Percentiles rank a stretch among this genome's conserved stretches.
phyloP scores from a whole-genome alignment of 2,329 filamentous ascomycete genomes.

The Xylariaceae sp. region DNA sequence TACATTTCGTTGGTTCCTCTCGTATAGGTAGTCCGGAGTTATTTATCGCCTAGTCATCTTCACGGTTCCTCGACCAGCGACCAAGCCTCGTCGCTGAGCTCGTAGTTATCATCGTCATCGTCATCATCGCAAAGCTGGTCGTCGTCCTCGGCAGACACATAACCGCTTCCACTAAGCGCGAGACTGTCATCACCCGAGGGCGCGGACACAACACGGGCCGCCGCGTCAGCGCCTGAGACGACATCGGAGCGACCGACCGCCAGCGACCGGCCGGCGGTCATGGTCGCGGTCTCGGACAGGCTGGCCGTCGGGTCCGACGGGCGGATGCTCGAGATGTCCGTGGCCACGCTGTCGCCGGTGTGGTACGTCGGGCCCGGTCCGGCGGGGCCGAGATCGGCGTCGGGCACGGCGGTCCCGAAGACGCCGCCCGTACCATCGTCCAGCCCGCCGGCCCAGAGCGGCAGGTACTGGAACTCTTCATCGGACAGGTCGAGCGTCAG shows the following conservation, averaged over 20 bases:
- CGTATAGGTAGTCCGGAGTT: no score
- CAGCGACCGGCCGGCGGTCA: conserved; percentile 23
- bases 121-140: conserved; percentile 5
- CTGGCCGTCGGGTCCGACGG: conserved; percentile 15
- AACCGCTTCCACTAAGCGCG: neutral
- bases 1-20: no score
- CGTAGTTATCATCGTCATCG: conserved; percentile 11
- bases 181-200: no score
- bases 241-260: conserved; percentile 16
- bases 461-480: conserved; percentile 64
- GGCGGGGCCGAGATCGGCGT: conserved; percentile 32
- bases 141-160: conserved; percentile 6
- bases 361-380: conserved; percentile 38
- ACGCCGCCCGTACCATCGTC: conserved; percentile 55
- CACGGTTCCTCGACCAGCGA: conserved; percentile 16
- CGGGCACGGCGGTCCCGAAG: conserved; percentile 41
- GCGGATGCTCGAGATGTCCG: conserved; percentile 19
- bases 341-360: conserved; percentile 35
- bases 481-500: conserved; percentile 56
- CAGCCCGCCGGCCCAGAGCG: conserved; percentile 65
- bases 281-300: conserved; percentile 10
- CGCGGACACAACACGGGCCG: neutral
- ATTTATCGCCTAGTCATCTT: neutral
- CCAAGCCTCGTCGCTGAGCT: conserved; percentile 18
- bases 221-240: neutral